Percentiles rank a stretch among this genome's conserved stretches.
These are phyloP conservation scores for Paracorniculantispora psalliotae DNA, from an alignment of 2,329 filamentous ascomycete species.

Conservation along the genomic window DNA sequence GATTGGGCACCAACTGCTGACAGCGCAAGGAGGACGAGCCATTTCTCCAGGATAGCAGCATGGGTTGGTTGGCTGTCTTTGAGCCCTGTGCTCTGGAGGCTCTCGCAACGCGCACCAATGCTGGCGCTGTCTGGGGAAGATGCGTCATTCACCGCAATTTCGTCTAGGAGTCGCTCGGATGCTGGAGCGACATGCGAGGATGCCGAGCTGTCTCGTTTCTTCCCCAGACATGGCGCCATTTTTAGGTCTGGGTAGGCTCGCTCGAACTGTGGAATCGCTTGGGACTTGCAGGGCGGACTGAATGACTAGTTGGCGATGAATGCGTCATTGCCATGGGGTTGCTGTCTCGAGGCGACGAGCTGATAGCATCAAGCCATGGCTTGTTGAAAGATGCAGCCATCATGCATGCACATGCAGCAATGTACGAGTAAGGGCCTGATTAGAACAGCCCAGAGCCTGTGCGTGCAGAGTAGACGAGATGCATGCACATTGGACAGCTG, in stretches of 20 bases:
- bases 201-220: not conserved
- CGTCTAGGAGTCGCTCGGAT: not conserved
- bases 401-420: not conserved
- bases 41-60: not conserved
- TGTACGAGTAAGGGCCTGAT: not conserved
- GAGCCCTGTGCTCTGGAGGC: conserved; percentile 3
- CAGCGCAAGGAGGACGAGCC: not conserved
- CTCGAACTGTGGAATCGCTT: not conserved
- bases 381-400: conserved; percentile 10
- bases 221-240: conserved; percentile 10
- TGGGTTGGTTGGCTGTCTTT: conserved; percentile 9
- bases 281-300: not conserved
- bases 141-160: conserved; percentile 14
- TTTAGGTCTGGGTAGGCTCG: not conserved
- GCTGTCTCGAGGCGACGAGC: not conserved
- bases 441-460: not conserved
- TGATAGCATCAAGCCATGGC: conserved; percentile 6
- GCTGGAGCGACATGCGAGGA: not conserved
- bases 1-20: conserved; percentile 12
- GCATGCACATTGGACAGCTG: not conserved
- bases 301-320: not conserved
- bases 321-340: conserved; percentile 7
- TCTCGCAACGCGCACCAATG: not conserved
- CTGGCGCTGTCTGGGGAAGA: conserved; percentile 1
- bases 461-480: not conserved